Evolutionary conservation across 2,329 filamentous ascomycete genomes (phyloP).

Genomic region (Exophiala sp.): DNA sequence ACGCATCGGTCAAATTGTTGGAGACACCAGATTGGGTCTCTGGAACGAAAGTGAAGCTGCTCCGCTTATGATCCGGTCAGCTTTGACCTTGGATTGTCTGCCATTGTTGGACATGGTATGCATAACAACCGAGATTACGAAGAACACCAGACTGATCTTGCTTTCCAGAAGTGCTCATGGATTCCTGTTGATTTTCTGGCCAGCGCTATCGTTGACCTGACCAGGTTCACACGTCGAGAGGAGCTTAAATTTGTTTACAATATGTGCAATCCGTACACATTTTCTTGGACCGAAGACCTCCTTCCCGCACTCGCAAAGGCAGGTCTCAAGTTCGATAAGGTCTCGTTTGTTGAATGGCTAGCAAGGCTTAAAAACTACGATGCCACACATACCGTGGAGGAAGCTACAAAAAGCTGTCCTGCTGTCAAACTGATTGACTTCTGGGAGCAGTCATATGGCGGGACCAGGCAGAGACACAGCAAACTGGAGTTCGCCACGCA

Average conservation of each 20-base stretch:
- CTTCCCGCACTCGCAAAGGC: constrained; percentile 43
- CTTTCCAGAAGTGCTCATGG: constrained; percentile 31
- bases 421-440: constrained; percentile 48
- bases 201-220: constrained; percentile 31
- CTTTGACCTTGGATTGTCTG: constrained; percentile 38
- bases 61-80: constrained; percentile 44
- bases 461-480: background rate
- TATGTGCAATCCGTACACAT: constrained; percentile 45
- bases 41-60: constrained; percentile 54
- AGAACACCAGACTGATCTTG: background rate
- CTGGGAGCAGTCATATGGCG: constrained; percentile 40
- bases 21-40: constrained; percentile 44
- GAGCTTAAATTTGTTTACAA: constrained; percentile 45
- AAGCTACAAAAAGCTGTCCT: constrained; percentile 36
- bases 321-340: constrained; percentile 31
- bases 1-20: constrained; percentile 51
- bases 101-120: constrained; percentile 43
- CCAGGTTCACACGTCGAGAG: constrained; percentile 5
- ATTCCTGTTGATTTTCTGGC: constrained; percentile 43
- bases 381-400: constrained; percentile 22
- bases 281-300: constrained; percentile 46
- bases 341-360: constrained; percentile 42
- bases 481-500: background rate
- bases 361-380: constrained; percentile 34
- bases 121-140: constrained; percentile 5